A percentile compares a stretch with the other conserved stretches of the same genome.
These are phyloP conservation scores for Themeda triandra DNA, from an alignment of 176 grass and related monocot species.

Conservation along the genomic window DNA sequence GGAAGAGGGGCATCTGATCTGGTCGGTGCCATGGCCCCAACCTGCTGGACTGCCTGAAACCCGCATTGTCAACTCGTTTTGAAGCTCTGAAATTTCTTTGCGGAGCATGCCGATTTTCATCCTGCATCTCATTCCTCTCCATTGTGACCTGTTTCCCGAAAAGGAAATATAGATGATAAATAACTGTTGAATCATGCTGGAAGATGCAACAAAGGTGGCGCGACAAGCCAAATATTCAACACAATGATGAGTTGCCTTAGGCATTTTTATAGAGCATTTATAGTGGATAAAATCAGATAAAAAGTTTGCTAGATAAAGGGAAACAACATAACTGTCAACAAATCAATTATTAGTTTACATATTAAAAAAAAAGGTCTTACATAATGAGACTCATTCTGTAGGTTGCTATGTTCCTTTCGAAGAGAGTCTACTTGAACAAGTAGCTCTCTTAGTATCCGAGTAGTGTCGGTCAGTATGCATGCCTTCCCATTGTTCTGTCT, in stretches of 20 bases:
- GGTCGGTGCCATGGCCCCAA: conserved; percentile 12
- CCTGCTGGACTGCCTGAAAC: not conserved
- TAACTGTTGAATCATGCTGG: not conserved
- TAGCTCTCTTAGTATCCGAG: conserved; percentile 62
- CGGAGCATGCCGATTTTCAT: conserved; percentile 56
- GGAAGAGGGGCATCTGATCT: not conserved
- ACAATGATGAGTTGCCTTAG: not conserved
- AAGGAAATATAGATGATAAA: not conserved
- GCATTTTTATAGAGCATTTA: not conserved
- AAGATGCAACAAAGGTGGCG: not conserved
- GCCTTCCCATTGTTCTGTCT: conserved; percentile 81
- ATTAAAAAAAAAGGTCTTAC: conserved; percentile 41
- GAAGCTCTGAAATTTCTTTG: conserved; percentile 59
- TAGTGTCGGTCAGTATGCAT: conserved; percentile 66
- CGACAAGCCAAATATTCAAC: not conserved
- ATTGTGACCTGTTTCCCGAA: conserved; percentile 45
- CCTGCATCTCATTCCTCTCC: conserved; percentile 78
- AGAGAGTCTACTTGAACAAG: conserved; percentile 63
- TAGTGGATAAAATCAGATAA: not conserved
- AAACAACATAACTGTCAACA: not conserved
- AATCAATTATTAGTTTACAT: not conserved
- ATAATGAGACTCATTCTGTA: conserved; percentile 84
- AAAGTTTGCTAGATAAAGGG: not conserved
- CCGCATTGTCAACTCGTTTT: conserved; percentile 36
- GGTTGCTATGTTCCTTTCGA: conserved; percentile 54